Evolutionary conservation across 78 protist species (phyloP).

Genomic region (Dictyostelium intermedium): DNA sequence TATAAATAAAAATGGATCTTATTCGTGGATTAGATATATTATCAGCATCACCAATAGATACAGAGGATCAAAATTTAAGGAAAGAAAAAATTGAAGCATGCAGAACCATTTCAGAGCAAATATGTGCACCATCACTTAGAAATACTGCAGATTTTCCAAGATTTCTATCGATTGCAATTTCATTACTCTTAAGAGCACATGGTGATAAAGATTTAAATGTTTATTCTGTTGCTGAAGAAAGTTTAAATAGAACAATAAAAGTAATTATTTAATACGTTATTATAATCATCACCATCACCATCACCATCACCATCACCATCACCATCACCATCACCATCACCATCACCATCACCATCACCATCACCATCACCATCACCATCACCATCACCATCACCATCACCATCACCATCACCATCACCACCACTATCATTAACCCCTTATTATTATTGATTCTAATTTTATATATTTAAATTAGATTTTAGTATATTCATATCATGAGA

Average conservation of each 20-base stretch:
- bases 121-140: conserved; percentile 72
- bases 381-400: too few species aligned
- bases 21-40: conserved; percentile 58
- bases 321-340: too few species aligned
- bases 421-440: too few species aligned
- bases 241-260: conserved; percentile 76
- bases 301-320: too few species aligned
- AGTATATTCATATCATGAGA: conserved; percentile 74
- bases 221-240: conserved; percentile 81
- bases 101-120: conserved; percentile 65
- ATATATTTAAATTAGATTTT: conserved; percentile 4
- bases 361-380: too few species aligned
- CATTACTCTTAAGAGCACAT: conserved; percentile 73
- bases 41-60: conserved; percentile 31
- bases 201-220: conserved; percentile 83
- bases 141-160: conserved; percentile 78
- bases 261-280: background rate
- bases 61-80: conserved; percentile 36
- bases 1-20: conserved; percentile 27
- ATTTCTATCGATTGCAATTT: conserved; percentile 61
- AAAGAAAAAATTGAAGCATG: conserved; percentile 79
- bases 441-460: background rate
- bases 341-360: too few species aligned
- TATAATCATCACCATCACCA: background rate
- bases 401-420: too few species aligned